These are phyloP conservation scores for Pythium sp. DNA, from an alignment of 352 stramenopile genomes.

Conservation along the genomic window DNA sequence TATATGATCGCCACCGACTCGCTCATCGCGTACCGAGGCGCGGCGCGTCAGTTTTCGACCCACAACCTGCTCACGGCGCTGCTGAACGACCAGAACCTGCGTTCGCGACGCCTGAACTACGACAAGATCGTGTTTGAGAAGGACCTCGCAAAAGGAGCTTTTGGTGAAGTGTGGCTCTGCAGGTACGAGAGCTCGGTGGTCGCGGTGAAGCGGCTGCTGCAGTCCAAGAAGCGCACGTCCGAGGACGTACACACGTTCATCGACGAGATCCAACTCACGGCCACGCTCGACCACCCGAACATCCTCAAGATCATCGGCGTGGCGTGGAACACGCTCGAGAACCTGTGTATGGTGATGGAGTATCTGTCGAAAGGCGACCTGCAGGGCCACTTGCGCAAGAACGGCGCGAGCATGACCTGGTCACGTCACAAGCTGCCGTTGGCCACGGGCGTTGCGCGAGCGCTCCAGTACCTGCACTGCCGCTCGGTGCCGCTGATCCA, in stretches of 20 bases:
- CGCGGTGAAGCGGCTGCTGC: slow-evolving; percentile 46
- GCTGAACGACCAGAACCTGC: slow-evolving; percentile 34
- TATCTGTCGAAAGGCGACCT: slow-evolving; percentile 47
- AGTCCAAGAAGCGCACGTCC: slow-evolving; percentile 29
- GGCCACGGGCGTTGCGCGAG: slow-evolving; percentile 40
- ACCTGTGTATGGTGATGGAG: slow-evolving; percentile 53
- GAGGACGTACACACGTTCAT: slow-evolving; percentile 34
- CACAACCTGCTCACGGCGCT: slow-evolving; percentile 21
- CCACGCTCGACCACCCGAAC: slow-evolving; percentile 39
- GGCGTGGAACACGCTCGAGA: slow-evolving; percentile 48
- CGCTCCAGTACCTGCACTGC: slow-evolving; percentile 46
- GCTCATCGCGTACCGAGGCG: slow-evolving; percentile 15
- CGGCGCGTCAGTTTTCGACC: slow-evolving; percentile 12
- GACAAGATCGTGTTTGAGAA: slow-evolving; percentile 42
- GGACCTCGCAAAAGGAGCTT: slow-evolving; percentile 41
- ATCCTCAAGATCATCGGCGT: slow-evolving; percentile 49
- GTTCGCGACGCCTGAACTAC: slow-evolving; percentile 33
- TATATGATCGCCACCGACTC: slow-evolving; percentile 18
- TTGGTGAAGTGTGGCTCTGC: slow-evolving; percentile 56
- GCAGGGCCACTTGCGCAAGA: slow-evolving; percentile 31
- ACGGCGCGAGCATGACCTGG: slow-evolving; percentile 15
- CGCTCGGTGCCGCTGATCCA: slow-evolving; percentile 47
- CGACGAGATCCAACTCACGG: slow-evolving; percentile 44
- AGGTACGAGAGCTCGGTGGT: slow-evolving; percentile 34
- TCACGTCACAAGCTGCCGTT: slow-evolving; percentile 37